Evolutionary conservation across 73 alveolate genomes (phyloP).

Genomic region (Symbiodinium natans): DNA sequence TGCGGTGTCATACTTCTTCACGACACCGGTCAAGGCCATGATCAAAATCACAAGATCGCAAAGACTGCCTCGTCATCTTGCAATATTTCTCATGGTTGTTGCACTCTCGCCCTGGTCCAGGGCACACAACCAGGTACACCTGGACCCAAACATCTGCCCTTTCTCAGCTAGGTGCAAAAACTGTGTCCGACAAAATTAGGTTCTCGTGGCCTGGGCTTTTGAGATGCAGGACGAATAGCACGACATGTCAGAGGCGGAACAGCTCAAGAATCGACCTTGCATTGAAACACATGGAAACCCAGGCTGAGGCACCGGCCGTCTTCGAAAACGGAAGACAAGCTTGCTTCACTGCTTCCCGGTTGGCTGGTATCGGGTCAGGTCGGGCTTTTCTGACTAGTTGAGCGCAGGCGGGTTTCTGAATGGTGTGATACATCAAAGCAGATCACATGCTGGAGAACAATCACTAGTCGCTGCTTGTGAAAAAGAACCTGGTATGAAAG

Average conservation of each 20-base stretch:
- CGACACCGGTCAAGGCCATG: constrained; percentile 78
- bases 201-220: background rate
- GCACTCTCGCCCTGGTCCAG: too few species aligned
- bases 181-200: background rate
- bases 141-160: too few species aligned
- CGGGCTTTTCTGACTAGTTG: too few species aligned
- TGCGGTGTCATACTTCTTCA: constrained; percentile 49
- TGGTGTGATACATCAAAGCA: background rate
- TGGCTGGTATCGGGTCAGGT: background rate
- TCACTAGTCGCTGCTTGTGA: too few species aligned
- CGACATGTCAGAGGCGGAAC: too few species aligned
- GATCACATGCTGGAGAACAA: background rate
- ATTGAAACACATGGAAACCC: too few species aligned
- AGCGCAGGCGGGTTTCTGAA: background rate
- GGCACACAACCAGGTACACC: too few species aligned
- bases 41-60: constrained; percentile 39
- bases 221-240: background rate
- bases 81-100: too few species aligned
- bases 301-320: constrained; percentile 54
- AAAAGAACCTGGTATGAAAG: background rate
- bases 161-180: background rate
- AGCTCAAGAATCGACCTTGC: too few species aligned
- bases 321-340: constrained; percentile 47
- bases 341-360: constrained; percentile 25
- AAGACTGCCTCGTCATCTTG: constrained; percentile 12